Evolutionary conservation across 352 stramenopile species (phyloP), one percentile per base, ranked within the genome.

Genomic region (Phytophthora podocarpi): DNA sequence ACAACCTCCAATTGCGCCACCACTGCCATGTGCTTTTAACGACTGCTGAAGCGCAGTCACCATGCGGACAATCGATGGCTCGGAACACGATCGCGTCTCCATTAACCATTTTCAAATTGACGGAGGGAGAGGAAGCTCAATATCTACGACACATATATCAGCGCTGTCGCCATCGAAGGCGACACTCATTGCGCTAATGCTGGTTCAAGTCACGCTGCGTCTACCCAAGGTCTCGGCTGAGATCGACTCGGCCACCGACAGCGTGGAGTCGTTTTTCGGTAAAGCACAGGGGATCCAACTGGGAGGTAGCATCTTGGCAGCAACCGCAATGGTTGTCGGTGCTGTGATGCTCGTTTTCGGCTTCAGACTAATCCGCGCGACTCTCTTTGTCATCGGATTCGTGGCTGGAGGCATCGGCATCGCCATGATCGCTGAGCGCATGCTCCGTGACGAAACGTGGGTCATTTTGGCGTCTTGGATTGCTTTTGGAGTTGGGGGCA

Each of bases 371-470:
- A 76, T 90, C 45, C 73, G 78, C 15, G 53, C 31, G 9, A 59
- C 76, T n/a, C 67, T 87, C 24, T 87, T 89, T 35, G 41, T 71
- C 7, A 62, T 65, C 18, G 74, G 74, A 3, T 85, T 87, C 46
- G 41, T 72, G 23, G 61, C 76, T 20, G 79, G 74, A 23, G 70
- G 76, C 6, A 50, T 85, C n/a, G 20, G 64, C 4, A 46, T 75
- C 11, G 69, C 74, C 0, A 59, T 72, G 32, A 46, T 72, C 23
- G 56, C 41, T 4, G 76, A 85, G 39, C 39, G 57, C 6, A 35
- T 77, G 41, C 73, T 76, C 37, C 32, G 67, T 9, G 64, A 65
- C 39, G 57, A 79, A 37, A 48, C 70, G 32, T 86, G 69, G 68
- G 54, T 80, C 24, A 23, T 71, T 23, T 76, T 77, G 24, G 76